Base-by-base conservation (phyloP, 2,329 filamentous ascomycete genomes). In the Aspergillus tamarii region DNA sequence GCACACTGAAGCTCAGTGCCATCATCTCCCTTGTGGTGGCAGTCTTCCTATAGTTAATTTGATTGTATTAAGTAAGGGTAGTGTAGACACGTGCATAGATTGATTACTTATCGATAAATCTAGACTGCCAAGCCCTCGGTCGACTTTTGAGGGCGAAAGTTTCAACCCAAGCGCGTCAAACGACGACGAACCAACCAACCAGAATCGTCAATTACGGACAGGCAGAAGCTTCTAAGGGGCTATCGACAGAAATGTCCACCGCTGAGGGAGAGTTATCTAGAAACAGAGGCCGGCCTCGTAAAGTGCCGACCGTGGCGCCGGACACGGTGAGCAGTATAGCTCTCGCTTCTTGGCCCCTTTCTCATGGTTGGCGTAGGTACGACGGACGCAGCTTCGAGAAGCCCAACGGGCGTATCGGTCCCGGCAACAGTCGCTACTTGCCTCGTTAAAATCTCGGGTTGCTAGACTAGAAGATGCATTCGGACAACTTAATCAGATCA, bases 341-440 rank as follows among this genome's bases (percentile, higher is more conserved):
- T 23, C 23, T 55, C 52, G 32, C 34, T 26, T 23, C 14, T 39
- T 55, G 34, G 34, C 32, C 21, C n/a, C 21, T 36, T 55, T 55
- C 52, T 55, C 52, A 55, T 55, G 21, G n/a, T 39, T 55, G 30
- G 32, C 52, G 14, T 55, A 55, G 52, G 52, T 36, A 55, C 52
- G 52, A 39, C 30, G 52, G 32, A 36, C 30, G 11, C 52, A 55
- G 52, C 52, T 55, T 55, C 52, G 52, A 39, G 52, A 55, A 55
- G 52, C 52, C n/a, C 52, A 55, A 28, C 36, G 52, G 52, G 34
- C 52, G n/a, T 55, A 55, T 39, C 52, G 52, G 23, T 36, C 52
- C 30, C 52, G 52, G 11, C 52, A 55, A 36, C 52, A 55, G 52
- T 36, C 11, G 23, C 32, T 55, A 12, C 34, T 55, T 26, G 7